Evolutionary conservation across 1,139 yeast species (phyloP).

Genomic region (Geotrichum fermentans): DNA sequence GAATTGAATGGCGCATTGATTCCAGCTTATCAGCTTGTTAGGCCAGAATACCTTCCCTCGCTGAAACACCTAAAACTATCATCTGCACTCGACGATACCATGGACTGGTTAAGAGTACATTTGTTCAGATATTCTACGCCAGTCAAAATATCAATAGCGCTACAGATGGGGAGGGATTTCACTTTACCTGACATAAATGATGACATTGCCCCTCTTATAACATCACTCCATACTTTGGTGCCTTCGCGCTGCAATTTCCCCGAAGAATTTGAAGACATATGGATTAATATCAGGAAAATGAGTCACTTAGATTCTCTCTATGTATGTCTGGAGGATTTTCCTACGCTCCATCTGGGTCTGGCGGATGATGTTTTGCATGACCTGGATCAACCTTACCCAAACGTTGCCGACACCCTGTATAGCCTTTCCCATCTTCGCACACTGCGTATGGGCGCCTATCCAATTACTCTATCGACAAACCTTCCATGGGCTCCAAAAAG

Average conservation of each 20-base stretch:
- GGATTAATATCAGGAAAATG: constrained; percentile 2
- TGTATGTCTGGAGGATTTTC: too few species aligned
- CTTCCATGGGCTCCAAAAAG: constrained; percentile 1
- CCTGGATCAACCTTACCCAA: not conserved
- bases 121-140: not conserved
- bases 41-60: not conserved
- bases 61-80: not conserved
- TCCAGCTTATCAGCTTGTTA: not conserved
- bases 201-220: not conserved
- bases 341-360: not conserved
- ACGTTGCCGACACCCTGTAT: not conserved
- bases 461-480: not conserved
- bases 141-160: too few species aligned
- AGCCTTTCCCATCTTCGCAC: not conserved
- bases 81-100: not conserved
- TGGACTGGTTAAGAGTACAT: not conserved
- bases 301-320: not conserved
- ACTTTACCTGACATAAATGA: too few species aligned
- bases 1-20: not conserved
- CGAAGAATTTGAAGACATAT: not conserved
- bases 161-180: not conserved
- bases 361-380: not conserved
- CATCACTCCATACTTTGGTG: not conserved
- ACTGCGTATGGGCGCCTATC: not conserved
- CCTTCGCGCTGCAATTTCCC: not conserved